Base-by-base conservation (phyloP, 1,284 basidiomycete genomes). In the Trametes versicolor region DNA sequence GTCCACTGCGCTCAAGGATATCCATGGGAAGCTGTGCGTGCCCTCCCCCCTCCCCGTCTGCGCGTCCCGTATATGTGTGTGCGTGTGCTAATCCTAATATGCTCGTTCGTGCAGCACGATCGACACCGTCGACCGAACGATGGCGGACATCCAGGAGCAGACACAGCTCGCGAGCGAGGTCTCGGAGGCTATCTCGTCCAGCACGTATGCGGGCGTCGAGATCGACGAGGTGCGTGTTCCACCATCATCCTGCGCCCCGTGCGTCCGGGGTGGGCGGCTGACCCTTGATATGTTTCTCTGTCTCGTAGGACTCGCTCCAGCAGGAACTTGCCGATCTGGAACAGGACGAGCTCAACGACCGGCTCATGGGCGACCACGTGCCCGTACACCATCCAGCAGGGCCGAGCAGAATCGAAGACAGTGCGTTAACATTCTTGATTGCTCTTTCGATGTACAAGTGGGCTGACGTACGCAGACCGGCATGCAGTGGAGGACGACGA, bases 111-210 rank as follows among this genome's bases (percentile, higher is more conserved):
- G 21, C 70, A 98, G 97, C 78, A 91, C 91, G 70, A 90, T 98
- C 72, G 92, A 94, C 74, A 95, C 94, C 79, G 97, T 99, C 64
- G 98, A 99, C 76, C 82, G 87, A 39, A 95, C 93, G 21, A 99
- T 99, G 95, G 86, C 92, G 70, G 85, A 86, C 63, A 95, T 99
- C 72, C 87, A 92, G 63, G 97, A 98, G 74, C 96, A 99, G 80
- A 93, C 96, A 80, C 95, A 97, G 63, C 84, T 98, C 66, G 96
- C 96, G 62, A 94, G 94, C 78, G 98, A 99, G 82, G 96, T 99
- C 67, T 94, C 94, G 61, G 93, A 96, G n/a, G 90, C 94, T 62
- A 97, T 99, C 75, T 95, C 95, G 47, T 91, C 90, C 76, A 94
- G 93, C 27, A 79, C 87, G 47, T 87, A 87, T 66, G 85, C 86